Evolutionary conservation across 768 basidiomycete genomes (phyloP), one percentile per base, ranked within the genome.

Genomic region (Terana coerulea): DNA sequence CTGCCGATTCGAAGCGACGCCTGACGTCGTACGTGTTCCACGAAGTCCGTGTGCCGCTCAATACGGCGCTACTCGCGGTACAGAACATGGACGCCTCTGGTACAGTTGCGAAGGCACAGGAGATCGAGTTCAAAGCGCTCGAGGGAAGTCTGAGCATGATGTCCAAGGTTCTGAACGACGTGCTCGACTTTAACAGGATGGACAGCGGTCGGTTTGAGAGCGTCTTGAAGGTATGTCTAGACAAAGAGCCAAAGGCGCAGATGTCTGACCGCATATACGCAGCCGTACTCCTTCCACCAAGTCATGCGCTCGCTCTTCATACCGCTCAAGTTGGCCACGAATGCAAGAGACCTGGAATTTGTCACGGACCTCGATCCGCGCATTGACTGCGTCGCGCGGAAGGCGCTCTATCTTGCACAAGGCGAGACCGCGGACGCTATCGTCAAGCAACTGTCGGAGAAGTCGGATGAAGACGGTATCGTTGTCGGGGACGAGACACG

Each of bases 11-110:
- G 5, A 95, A 94, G 65, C 77, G 86, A 19, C 79, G 88, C 15
- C 73, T 90, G 22, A 90, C 88, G 58, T 84, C 87, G 86, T 81
- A 76, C 70, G 80, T 77, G 56, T 71, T 65, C 56, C 64, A 39
- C 24, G 83, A 88, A 75, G 88, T 90, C 67, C 83, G 88, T 54
- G 88, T 90, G 50, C 88, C 88, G 24, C 69, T 90, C 47, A 89
- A 90, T 61, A 89, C 87, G 36, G 88, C 88, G 10, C 71, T 94
- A 12, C 73, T 95, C 43, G 91, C 94, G 1, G 87, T 95, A 15
- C 94, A 97, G 70, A 95, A 98, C 62, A 84, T 95, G 79, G 85
- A 88, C 54, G 91, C 89, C 1, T 81, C 82, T 1, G 81, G 86
- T 7, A 78, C 80, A 1, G 78, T 95, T 39, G 76, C 78, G 2